Percentiles rank a stretch among this genome's conserved stretches.
These are phyloP conservation scores for Gamarada debralockiae DNA, from an alignment of 495 filamentous ascomycete species.

Conservation along the genomic window DNA sequence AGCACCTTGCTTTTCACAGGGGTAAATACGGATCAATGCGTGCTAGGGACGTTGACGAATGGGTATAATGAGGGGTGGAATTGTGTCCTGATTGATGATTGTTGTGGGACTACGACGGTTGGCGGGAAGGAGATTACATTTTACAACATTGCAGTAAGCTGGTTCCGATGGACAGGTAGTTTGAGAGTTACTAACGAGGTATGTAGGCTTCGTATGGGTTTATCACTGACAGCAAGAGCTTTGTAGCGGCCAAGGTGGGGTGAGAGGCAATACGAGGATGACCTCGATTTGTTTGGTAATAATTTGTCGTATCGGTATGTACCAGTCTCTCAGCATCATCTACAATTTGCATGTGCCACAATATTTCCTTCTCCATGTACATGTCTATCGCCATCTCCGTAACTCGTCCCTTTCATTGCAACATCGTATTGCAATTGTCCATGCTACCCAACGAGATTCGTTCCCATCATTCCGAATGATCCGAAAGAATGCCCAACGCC, in stretches of 20 bases:
- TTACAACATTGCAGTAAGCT: conserved; percentile 32
- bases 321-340: neutral
- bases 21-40: conserved; percentile 60
- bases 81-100: conserved; percentile 51
- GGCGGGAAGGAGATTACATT: conserved; percentile 29
- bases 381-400: neutral
- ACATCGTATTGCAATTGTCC: too few relatives aligned
- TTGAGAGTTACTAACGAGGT: neutral
- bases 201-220: conserved; percentile 22
- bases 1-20: conserved; percentile 50
- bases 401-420: too few relatives aligned
- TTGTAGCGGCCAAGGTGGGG: conserved; percentile 12
- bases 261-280: conserved; percentile 11
- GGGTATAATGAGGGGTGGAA: conserved; percentile 51
- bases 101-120: conserved; percentile 43
- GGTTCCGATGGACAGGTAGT: neutral
- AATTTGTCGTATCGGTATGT: neutral
- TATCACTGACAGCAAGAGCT: conserved; percentile 17
- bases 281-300: neutral
- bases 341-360: neutral
- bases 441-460: neutral
- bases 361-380: neutral
- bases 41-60: conserved; percentile 49
- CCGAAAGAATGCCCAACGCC: neutral
- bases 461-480: neutral